Conservation (phyloP, 108 stramenopile species). For the Mayamaea pseudoterrestris region DNA sequence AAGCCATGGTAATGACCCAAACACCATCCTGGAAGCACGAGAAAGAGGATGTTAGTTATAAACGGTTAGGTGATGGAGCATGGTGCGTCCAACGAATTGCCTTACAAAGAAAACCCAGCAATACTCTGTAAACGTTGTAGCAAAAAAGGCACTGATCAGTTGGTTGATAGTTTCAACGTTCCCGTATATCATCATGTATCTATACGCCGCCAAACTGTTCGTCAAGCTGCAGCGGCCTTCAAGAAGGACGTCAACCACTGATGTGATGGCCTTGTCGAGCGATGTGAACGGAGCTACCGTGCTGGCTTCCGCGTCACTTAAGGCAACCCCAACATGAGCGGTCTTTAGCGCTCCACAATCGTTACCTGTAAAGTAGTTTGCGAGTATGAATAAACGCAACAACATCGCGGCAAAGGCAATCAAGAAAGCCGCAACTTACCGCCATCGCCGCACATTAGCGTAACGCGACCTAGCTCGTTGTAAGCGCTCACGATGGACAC, state of each 20-base stretch:
- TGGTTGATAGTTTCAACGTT: conserved; percentile 47
- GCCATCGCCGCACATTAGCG: conserved; percentile 64
- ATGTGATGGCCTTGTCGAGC: conserved; percentile 39
- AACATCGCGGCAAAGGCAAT: too few species aligned
- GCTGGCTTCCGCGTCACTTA: conserved; percentile 56
- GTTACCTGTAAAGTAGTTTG: too few species aligned
- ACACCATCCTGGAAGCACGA: too few species aligned
- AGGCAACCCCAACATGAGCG: conserved; percentile 55
- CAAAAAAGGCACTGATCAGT: conserved; percentile 34
- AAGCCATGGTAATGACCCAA: conserved; percentile 46
- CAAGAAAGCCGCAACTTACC: too few species aligned
- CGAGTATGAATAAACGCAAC: too few species aligned
- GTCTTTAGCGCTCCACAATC: conserved; percentile 56
- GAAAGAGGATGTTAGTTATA: too few species aligned
- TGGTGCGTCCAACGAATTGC: too few species aligned
- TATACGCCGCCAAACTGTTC: conserved; percentile 42
- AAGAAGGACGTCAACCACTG: conserved; percentile 43
- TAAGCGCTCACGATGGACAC: conserved; percentile 35
- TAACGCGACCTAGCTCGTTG: conserved; percentile 39
- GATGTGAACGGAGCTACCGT: conserved; percentile 63
- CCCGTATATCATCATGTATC: conserved; percentile 68
- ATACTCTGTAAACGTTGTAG: conserved; percentile 44
- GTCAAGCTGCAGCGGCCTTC: conserved; percentile 57
- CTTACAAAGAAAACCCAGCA: conserved; percentile 50
- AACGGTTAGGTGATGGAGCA: too few species aligned